These are phyloP conservation scores for Colletotrichum filicis DNA, from an alignment of 2,329 filamentous ascomycete genomes.

Conservation along the genomic window DNA sequence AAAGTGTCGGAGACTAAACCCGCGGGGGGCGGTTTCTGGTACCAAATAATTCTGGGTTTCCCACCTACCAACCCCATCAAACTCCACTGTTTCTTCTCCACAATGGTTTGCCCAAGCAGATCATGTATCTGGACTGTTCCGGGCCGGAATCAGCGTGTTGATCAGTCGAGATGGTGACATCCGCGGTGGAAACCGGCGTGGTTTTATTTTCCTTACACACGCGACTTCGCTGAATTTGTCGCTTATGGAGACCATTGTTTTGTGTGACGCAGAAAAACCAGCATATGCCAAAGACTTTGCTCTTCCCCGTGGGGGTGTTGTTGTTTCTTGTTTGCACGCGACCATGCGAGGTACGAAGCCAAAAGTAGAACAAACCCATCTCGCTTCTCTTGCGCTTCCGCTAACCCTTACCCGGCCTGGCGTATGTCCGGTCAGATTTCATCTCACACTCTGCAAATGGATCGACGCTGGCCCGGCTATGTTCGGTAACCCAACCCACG, in stretches of 20 bases:
- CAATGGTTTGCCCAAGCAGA: slow-evolving; percentile 15
- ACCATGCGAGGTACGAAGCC: not conserved
- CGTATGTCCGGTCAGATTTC: not conserved
- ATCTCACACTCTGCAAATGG: not conserved
- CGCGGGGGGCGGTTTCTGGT: slow-evolving; percentile 4
- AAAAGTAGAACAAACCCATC: not conserved
- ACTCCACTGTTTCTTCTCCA: slow-evolving; percentile 31
- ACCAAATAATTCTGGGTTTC: not conserved
- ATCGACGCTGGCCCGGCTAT: slow-evolving; percentile 23
- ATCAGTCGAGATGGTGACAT: slow-evolving; percentile 31
- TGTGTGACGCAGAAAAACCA: slow-evolving; percentile 7
- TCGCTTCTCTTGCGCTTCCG: not conserved
- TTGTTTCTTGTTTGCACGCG: not conserved
- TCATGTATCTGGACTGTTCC: slow-evolving; percentile 13
- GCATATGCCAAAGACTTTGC: not conserved
- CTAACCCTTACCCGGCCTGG: slow-evolving; percentile 2
- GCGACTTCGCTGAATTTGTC: slow-evolving; percentile 29
- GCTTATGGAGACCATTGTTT: not conserved
- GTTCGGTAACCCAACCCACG: slow-evolving; percentile 20
- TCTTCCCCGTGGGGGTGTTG: not conserved
- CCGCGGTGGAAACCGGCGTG: slow-evolving; percentile 24
- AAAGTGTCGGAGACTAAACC: slow-evolving; percentile 8
- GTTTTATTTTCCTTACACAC: not conserved
- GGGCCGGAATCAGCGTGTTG: slow-evolving; percentile 3
- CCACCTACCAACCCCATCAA: slow-evolving; percentile 12